Conservation (phyloP, 441 rosid genomes). For the Populus hybrid region DNA sequence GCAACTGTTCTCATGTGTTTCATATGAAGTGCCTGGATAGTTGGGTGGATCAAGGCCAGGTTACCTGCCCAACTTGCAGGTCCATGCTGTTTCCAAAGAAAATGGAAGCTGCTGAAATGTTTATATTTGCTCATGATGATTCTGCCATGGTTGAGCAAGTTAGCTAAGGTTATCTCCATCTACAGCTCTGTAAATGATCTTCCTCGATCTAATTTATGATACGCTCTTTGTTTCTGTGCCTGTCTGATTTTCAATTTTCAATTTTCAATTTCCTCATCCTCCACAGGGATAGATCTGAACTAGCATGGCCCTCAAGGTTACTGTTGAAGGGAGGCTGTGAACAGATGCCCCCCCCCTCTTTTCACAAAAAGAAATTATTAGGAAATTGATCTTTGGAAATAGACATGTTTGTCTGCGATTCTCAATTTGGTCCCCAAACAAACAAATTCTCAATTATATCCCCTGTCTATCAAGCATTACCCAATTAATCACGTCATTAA, state of each 20-base stretch:
- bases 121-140: neutral
- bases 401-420: neutral
- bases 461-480: neutral
- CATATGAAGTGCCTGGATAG: constrained; percentile 24
- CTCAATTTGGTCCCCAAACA: neutral
- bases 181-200: neutral
- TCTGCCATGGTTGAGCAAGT: neutral
- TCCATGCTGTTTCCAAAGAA: neutral
- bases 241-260: too few species aligned
- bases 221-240: neutral
- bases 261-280: neutral
- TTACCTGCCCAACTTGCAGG: constrained; percentile 21
- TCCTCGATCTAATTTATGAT: neutral
- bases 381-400: neutral
- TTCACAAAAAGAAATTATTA: too few species aligned
- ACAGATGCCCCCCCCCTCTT: too few species aligned
- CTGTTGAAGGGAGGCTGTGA: neutral
- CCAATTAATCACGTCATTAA: neutral
- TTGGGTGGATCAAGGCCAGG: constrained; percentile 24
- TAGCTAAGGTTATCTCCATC: neutral
- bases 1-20: constrained; percentile 24
- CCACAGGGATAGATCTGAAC: neutral
- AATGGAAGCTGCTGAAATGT: neutral
- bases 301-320: neutral
- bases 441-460: neutral